Evolutionary conservation across 176 grass and related monocot species (phyloP).

Genomic region (Urochloa ruziziensis): DNA sequence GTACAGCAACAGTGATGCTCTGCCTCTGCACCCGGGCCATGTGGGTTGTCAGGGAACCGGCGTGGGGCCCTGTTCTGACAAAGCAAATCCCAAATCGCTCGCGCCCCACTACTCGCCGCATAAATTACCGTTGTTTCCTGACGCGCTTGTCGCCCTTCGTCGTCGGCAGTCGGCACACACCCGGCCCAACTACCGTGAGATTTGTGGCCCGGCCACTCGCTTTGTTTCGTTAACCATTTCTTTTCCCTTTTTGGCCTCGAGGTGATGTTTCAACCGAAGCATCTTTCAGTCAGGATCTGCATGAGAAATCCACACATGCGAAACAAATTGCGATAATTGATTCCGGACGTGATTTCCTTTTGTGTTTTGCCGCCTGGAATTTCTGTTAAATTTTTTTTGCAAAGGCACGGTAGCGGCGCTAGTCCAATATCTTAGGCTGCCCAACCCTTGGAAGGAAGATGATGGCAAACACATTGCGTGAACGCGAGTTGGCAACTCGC

Average conservation of each 20-base stretch:
- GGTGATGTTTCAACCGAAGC: background rate
- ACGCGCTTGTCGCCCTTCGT: background rate
- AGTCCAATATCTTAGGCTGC: background rate
- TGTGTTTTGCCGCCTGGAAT: background rate
- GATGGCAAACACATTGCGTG: background rate
- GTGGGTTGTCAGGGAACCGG: no score
- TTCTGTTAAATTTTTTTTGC: background rate
- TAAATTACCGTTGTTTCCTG: background rate
- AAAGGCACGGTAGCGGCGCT: background rate
- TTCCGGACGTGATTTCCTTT: no score
- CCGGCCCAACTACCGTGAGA: background rate
- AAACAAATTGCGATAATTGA: background rate
- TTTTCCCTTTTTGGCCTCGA: background rate
- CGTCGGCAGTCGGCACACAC: background rate
- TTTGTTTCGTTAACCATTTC: background rate
- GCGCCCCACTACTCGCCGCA: background rate
- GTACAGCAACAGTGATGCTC: no score
- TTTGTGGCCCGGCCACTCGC: background rate
- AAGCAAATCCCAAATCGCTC: background rate
- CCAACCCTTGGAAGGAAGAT: background rate
- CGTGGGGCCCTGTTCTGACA: no score
- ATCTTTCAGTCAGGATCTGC: background rate
- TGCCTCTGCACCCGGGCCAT: no score
- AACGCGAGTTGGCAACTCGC: background rate
- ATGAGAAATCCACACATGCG: background rate